Evolutionary conservation across 345 rosid genomes (phyloP), one percentile per base, ranked within the genome.

Genomic region (Murraya paniculata): DNA sequence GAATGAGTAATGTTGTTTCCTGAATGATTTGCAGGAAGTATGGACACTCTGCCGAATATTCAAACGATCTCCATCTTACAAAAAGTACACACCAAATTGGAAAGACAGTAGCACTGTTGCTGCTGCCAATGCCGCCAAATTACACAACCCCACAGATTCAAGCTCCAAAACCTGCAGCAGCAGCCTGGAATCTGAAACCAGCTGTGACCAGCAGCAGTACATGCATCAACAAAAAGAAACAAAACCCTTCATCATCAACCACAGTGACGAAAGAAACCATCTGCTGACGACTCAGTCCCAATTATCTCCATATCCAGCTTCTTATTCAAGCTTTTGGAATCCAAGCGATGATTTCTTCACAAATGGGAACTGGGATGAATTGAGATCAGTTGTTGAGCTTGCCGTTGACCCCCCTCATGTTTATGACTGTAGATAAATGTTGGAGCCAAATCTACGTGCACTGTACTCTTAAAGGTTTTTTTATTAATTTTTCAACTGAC

Each of bases 21-120:
- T 10, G 5, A 7, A 36, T 64, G 19, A 13, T 71, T 65, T 74
- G 36, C 89, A 92, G 97, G 97, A 92, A 80, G 92, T 92, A 25
- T 91, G 95, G 97, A 92, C 97, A 68, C 90, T 92, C 2, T 92
- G 97, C 77, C 84, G 97, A 81, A 88, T 92, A 73, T 88, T 92
- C 88, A 88, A 88, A 83, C 85, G 97, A 83, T 70, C 80, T 62
- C 87, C 89, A 36, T 61, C 91, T 0, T 76, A 78, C 84, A 85
- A 77, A 35, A 87, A 82, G 84, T 82, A 79, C 87, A 45, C 79
- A 39, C 77, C 82, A 0, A 84, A 80, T 9, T 78, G 70, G 69
- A 82, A 70, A 64, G 84, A 73, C 28, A 68, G 57, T 6, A 53
- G 57, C 4, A 53, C 22, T 18, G 21, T 19, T 53, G 57, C 57